Percentiles rank a stretch among this genome's conserved stretches.
These are phyloP conservation scores for Xylaria sp. DNA, from an alignment of 2,329 filamentous ascomycete species.

Conservation along the genomic window DNA sequence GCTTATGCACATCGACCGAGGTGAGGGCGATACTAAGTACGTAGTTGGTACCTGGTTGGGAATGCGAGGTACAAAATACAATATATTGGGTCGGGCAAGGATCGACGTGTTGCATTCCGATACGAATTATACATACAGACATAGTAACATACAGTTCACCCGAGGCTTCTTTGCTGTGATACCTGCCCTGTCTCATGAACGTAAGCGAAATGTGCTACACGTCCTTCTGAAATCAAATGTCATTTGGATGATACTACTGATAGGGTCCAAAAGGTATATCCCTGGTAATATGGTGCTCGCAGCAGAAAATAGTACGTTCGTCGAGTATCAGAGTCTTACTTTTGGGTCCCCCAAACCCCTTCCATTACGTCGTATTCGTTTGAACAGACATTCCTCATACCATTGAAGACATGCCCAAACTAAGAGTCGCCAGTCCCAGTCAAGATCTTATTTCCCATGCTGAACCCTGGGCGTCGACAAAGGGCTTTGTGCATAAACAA, in stretches of 20 bases:
- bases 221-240: not conserved
- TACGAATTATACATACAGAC: not conserved
- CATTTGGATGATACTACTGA: not conserved
- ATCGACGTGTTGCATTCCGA: not conserved
- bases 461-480: not conserved
- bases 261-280: not conserved
- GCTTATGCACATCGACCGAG: conserved; percentile 12
- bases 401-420: not conserved
- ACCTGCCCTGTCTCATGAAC: not conserved
- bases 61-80: conserved; percentile 1
- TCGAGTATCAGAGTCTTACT: not conserved
- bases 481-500: not conserved
- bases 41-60: not conserved
- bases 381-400: conserved; percentile 1
- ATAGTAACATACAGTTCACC: not conserved
- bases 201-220: not conserved
- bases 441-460: not conserved
- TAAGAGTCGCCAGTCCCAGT: not conserved
- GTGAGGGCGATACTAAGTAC: not conserved
- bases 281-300: not conserved
- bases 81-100: conserved; percentile 5
- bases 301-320: not conserved
- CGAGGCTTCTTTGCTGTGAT: not conserved
- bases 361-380: not conserved
- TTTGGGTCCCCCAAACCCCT: not conserved